Percentiles rank a stretch among this genome's conserved stretches.
These are phyloP conservation scores for Metschnikowia arizonensis DNA, from an alignment of 805 yeast genomes.

Conservation along the genomic window DNA sequence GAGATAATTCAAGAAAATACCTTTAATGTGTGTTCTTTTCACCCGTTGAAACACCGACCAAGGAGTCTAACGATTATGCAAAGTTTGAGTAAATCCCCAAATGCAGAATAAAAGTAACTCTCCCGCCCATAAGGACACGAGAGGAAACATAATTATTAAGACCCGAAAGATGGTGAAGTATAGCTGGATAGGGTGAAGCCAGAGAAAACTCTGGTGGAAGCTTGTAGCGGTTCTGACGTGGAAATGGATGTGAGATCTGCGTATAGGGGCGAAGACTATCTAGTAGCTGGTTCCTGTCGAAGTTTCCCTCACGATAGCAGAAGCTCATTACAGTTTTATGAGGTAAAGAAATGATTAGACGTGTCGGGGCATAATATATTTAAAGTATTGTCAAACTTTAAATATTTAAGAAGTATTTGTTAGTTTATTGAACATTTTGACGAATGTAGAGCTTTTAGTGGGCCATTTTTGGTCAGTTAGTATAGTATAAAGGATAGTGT, in stretches of 20 bases:
- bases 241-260: neutral
- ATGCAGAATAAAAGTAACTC: constrained; percentile 39
- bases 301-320: constrained; percentile 21
- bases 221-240: neutral
- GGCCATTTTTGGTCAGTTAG: too few relatives aligned
- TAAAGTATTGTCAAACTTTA: constrained; percentile 41
- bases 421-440: too few relatives aligned
- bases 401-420: too few relatives aligned
- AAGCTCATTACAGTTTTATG: constrained; percentile 39
- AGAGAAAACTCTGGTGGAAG: neutral
- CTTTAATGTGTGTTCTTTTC: neutral
- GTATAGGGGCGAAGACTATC: neutral
- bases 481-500: too few relatives aligned
- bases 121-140: neutral
- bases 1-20: constrained; percentile 4
- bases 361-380: constrained; percentile 38
- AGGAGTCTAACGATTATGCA: constrained; percentile 3
- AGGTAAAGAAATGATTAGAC: constrained; percentile 41
- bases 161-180: neutral
- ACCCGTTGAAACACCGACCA: neutral
- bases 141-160: neutral
- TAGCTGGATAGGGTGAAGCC: neutral
- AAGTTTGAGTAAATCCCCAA: constrained; percentile 33
- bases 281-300: neutral
- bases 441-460: too few relatives aligned